Conservation (phyloP, 202 grass and related monocot genomes). For the Cymbopogon flexuosus region DNA sequence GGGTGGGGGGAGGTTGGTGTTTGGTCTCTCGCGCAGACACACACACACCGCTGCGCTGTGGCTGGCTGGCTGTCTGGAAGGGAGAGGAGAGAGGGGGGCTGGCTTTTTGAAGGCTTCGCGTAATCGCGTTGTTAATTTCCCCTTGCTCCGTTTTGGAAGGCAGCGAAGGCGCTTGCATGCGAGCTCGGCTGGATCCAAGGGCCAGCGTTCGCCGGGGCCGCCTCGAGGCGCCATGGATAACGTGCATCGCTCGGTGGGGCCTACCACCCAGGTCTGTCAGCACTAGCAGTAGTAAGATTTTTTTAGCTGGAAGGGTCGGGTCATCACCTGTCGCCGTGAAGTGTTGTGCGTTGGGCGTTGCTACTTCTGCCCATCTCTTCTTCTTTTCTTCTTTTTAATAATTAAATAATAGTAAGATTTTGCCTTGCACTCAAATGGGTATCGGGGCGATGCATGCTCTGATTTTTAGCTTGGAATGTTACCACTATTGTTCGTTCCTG, state of each 20-base stretch:
- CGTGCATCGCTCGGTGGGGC: constrained; percentile 37
- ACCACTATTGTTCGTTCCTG: not conserved
- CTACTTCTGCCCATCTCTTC: not conserved
- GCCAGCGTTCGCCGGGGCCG: not conserved
- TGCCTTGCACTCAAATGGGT: not conserved
- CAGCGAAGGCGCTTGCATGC: constrained; percentile 3
- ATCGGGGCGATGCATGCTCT: not conserved
- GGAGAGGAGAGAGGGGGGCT: constrained; percentile 3
- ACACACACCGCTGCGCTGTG: constrained; percentile 41
- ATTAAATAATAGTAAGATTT: not conserved
- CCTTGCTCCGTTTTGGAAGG: not conserved
- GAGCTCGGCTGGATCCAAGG: constrained; percentile 20
- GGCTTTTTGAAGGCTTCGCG: constrained; percentile 51
- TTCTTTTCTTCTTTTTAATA: not conserved
- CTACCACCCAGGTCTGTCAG: not conserved
- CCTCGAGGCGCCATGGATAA: constrained; percentile 32
- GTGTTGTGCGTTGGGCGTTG: not conserved
- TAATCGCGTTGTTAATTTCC: constrained; percentile 26
- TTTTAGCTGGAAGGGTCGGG: not conserved
- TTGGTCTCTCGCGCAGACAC: constrained; percentile 45
- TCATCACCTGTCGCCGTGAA: not conserved
- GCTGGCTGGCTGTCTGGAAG: constrained; percentile 36
- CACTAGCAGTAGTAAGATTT: not conserved
- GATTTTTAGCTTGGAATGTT: not conserved
- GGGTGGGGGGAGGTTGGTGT: constrained; percentile 43